Conservation (phyloP, 78 protist genomes). For the Pigoraptor vietnamica region DNA sequence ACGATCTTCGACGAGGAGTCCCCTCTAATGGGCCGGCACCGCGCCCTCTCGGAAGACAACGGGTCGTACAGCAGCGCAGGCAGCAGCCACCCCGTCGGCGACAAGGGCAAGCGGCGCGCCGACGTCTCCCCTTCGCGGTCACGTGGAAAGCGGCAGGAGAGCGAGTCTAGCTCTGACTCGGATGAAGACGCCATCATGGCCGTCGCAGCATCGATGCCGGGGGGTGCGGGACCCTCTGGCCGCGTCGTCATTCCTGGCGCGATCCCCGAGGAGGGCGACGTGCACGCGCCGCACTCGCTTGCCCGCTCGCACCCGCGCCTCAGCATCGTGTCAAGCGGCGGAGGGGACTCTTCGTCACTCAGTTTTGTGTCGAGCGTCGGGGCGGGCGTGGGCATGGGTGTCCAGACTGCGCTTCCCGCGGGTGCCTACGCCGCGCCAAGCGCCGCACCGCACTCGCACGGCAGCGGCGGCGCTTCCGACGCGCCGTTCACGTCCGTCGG, state of each 20-base stretch:
- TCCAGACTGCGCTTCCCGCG: neutral
- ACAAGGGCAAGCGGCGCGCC: neutral
- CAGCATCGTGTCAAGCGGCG: neutral
- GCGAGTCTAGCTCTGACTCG: neutral
- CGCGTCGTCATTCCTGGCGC: neutral
- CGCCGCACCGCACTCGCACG: no score
- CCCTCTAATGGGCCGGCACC: neutral
- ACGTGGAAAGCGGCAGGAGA: no score
- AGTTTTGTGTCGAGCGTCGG: neutral
- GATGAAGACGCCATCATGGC: neutral
- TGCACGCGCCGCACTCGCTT: neutral
- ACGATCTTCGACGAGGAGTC: neutral
- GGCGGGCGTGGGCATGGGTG: neutral
- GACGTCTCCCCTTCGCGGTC: no score
- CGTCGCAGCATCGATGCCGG: neutral
- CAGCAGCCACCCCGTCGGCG: neutral
- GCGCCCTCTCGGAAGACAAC: neutral
- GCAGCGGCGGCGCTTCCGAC: no score
- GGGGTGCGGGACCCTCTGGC: neutral
- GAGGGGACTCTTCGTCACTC: neutral
- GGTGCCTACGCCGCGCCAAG: no score
- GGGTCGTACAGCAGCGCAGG: neutral
- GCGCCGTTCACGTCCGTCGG: no score
- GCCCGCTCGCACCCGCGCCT: neutral
- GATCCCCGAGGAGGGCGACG: neutral